phyloP scores from a whole-genome alignment of 2,329 filamentous ascomycete genomes.

The Sporothrix luriei region DNA sequence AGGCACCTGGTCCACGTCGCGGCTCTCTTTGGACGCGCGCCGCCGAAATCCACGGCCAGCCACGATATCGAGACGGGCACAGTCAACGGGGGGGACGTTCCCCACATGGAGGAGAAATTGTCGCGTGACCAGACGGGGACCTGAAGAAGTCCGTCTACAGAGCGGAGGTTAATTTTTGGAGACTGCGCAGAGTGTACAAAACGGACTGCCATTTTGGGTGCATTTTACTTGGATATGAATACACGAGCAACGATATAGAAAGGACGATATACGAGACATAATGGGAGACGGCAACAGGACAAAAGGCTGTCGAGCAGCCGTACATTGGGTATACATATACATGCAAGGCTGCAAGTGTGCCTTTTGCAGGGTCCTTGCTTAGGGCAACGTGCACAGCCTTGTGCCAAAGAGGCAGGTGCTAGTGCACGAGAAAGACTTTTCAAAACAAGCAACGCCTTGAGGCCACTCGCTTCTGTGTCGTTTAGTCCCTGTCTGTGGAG shows the following conservation, averaged over 20 bases:
- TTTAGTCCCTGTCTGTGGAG: not conserved
- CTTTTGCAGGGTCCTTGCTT: not conserved
- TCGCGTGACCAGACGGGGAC: not conserved
- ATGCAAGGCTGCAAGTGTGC: not conserved
- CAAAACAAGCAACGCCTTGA: not conserved
- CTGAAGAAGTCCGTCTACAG: not conserved
- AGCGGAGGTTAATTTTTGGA: not conserved
- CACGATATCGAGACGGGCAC: not conserved
- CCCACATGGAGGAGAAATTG: not conserved
- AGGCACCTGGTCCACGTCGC: slow-evolving; percentile 15
- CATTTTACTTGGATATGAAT: slow-evolving; percentile 8
- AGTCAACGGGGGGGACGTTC: not conserved
- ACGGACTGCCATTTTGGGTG: not conserved
- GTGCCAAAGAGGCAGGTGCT: slow-evolving; percentile 12
- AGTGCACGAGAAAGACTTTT: not conserved
- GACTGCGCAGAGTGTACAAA: not conserved
- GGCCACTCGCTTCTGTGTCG: not conserved
- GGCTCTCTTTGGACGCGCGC: slow-evolving; percentile 6
- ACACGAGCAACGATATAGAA: slow-evolving; percentile 20
- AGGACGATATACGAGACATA: slow-evolving; percentile 13
- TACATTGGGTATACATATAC: not conserved
- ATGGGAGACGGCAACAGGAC: not conserved
- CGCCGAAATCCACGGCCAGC: not conserved
- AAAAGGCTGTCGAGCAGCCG: not conserved
- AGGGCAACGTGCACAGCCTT: not conserved